A percentile compares a stretch with the other conserved stretches of the same genome.
phyloP scores from a whole-genome alignment of 2,329 filamentous ascomycete genomes.

The Sclerotinia sclerotiorum region DNA sequence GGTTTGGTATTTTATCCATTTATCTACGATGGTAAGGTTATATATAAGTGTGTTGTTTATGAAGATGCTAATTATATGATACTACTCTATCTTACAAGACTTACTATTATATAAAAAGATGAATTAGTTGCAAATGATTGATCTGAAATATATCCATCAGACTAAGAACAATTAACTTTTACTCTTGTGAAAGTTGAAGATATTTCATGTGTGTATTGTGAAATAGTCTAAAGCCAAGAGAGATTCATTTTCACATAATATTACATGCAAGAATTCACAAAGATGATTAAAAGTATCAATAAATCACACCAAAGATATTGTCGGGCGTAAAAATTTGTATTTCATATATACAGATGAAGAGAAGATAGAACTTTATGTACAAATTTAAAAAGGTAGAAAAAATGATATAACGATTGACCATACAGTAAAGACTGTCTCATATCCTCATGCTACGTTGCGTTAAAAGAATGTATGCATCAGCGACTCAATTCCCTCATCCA shows the following conservation, averaged over 20 bases:
- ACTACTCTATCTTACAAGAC: too few species aligned
- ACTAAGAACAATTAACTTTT: too few species aligned
- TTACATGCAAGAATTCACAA: background rate
- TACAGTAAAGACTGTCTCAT: background rate
- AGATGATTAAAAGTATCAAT: background rate
- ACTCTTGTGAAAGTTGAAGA: too few species aligned
- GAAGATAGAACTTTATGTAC: conserved; percentile 20
- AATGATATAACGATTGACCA: background rate
- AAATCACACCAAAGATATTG: background rate
- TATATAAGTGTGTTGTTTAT: too few species aligned
- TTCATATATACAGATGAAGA: conserved; percentile 20
- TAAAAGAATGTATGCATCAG: conserved; percentile 4
- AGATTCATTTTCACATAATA: background rate
- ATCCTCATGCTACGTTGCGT: background rate
- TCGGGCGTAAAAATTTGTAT: background rate
- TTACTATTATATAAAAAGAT: too few species aligned
- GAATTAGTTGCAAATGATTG: too few species aligned
- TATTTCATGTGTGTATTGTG: too few species aligned
- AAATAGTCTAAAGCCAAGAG: too few species aligned
- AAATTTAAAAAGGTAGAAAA: background rate
- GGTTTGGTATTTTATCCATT: too few species aligned
- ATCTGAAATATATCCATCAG: too few species aligned
- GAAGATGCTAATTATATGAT: too few species aligned
- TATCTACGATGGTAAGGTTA: too few species aligned
- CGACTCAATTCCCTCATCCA: background rate